Conservation (phyloP, 331 rosid species). For the Quercus tomentella region DNA sequence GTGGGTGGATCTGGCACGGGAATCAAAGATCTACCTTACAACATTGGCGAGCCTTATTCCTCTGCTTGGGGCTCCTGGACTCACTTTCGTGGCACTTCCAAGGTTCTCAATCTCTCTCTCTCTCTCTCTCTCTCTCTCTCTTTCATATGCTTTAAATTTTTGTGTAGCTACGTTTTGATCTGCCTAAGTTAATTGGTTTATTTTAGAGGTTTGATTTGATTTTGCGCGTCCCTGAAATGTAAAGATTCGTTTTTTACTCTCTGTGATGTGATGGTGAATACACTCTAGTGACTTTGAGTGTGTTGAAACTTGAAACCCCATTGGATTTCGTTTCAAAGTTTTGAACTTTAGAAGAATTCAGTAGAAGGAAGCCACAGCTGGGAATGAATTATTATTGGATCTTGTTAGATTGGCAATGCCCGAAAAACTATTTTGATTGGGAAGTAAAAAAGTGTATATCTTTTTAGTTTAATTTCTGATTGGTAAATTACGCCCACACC, state of each 20-base stretch:
- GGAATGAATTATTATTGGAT: background rate
- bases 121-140: background rate
- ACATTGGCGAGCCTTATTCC: constrained; percentile 68
- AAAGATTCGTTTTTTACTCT: background rate
- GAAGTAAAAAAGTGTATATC: background rate
- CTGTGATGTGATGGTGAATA: background rate
- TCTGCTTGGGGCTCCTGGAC: constrained; percentile 95
- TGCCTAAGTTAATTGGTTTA: background rate
- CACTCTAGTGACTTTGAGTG: no score
- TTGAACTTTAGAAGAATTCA: background rate
- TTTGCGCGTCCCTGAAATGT: background rate
- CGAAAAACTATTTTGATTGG: background rate
- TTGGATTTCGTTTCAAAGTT: background rate
- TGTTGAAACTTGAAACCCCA: no score
- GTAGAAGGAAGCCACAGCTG: background rate
- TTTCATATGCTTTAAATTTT: background rate
- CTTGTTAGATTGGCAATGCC: background rate
- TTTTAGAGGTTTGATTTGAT: background rate
- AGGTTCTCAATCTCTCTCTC: constrained; percentile 29
- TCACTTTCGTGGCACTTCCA: constrained; percentile 78
- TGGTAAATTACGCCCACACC: accelerated
- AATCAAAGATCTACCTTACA: constrained; percentile 85
- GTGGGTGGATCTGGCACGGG: constrained; percentile 92
- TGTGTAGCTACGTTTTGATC: background rate
- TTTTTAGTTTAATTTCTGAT: no score